Evolutionary conservation across 1,139 yeast species (phyloP), one percentile per base, ranked within the genome.

Genomic region (Pichia sp.): DNA sequence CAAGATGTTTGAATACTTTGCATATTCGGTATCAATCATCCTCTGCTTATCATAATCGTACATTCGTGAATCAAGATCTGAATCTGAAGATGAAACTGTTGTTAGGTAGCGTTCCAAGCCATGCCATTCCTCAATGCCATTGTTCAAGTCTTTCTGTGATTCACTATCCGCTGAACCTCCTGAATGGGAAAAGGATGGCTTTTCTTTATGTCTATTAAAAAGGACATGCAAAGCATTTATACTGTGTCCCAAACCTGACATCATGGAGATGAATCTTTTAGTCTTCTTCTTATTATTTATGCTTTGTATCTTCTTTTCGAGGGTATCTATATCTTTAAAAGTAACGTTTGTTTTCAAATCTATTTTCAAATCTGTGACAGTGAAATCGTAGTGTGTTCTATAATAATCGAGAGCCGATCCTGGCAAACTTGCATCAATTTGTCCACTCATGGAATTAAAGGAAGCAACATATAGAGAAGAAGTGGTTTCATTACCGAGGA

Each of bases 401-500:
- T 79, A 87, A 40, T 73, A 65, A 68, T 92, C 98, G 3, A 78
- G 66, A 0, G 68, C 60, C 49, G 76, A 76, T 1, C 75, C 74
- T 0, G 95, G 69, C 10, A 72, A 71, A 2, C 75, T 72, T 14
- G 82, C 74, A 67, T 92, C 97, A 1, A 86, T 58, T 0, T 75
- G 61, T 0, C 92, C 91, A n/a, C 71, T 72, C 1, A 84, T 84
- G 2, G 75, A 65, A 8, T 78, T 75, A 63, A 78, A 86, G 9
- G 90, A 83, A 6, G 79, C 73, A 2, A 90, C 83, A 49, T 87
- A 61, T 12, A 93, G 72, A 0, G 92, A 81, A 0, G 95, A 87
- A 0, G 97, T 90, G 12, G 81, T 77, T 54, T 79, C 75, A 68
- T 91, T 92, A 7, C 99, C 99, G 40, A 90, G 64, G 1, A 90